Evolutionary conservation across 1,139 yeast genomes (phyloP), one percentile per base, ranked within the genome.

Genomic region (Kodamaea ohmeri): DNA sequence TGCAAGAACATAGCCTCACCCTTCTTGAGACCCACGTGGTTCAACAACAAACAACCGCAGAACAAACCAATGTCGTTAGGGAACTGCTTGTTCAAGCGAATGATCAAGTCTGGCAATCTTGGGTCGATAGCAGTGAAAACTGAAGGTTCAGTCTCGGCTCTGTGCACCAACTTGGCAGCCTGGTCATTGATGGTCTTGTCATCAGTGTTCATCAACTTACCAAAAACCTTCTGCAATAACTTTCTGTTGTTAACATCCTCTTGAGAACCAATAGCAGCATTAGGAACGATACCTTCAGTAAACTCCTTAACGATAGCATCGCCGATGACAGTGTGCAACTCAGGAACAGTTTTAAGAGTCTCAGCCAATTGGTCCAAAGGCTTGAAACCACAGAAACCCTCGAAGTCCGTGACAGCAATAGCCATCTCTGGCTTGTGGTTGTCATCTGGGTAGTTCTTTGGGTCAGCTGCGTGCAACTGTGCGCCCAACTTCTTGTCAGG

Each of bases 391-490:
- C 98, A 92, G 67, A 92, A 90, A 0, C 97, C 98, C 68, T 92
- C 97, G 54, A 92, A 92, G 44, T 79, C 87, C 14, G 97, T 90
- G 39, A 92, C 80, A 8, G 98, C 98, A 59, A 92, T 80, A 38
- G 98, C 97, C 97, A 92, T 94, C 64, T 92, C 99, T 16, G 99
- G 99, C 71, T 92, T 92, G 67, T 92, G 99, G 70, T 92, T 92
- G 59, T 81, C 95, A 65, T 92, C 99, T 3, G 97, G 98, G 61
- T 94, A 92, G 65, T 92, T 86, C 53, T 81, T 80, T 39, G 98
- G 97, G 65, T 92, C 97, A 22, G 73, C 65, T 11, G 76, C 73
- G 57, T 85, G 96, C 54, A 92, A 72, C 47, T 78, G 78, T 32
- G 76, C 80, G 27, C 86, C 99, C 41, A 92, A 71, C 20, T 71